Base-by-base conservation (phyloP, 1,139 yeast genomes). In the Blastobotrys petasosporus region DNA sequence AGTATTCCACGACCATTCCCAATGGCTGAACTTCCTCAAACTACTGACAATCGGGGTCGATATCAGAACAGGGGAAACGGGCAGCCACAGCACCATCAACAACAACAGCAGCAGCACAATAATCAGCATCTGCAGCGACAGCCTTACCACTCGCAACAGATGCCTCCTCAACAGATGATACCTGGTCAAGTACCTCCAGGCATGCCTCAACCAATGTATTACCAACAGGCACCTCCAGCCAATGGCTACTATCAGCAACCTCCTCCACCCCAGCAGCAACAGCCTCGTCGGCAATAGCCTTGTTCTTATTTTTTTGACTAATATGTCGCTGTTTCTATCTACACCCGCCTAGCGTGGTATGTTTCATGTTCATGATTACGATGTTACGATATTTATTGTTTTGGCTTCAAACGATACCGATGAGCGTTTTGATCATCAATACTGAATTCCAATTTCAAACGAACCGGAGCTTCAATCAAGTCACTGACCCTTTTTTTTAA, bases 1-100 rank as follows among this genome's bases (percentile, higher is more conserved):
- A 74, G 82, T 30, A 87, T 88, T 51, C 97, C 96, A 57, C 81
- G 80, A 61, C 96, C 96, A 16, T 85, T 85, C 74, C 87, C 86
- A 58, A 77, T 85, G 54, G 85, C 79, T 37, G 79, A 76, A 48
- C 67, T 79, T 51, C 83, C 83, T 44, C 75, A 71, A 57, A 54
- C 62, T n/a, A 48, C 56, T 13, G 48, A 51, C 20, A 53, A 57
- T 40, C 54, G 58, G 16, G 61, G 58, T 41, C 56, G 50, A 41
- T 39, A 32, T 31, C 49, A 36, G 34, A 45, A 47, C 31, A 42
- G 41, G 20, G 49, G 51, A 56, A 54, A 44, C 55, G 48, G 33
- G 39, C 45, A 51, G 39, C 48, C 42, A 12, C 61, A 54, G 37
- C 54, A 51, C 32, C 59, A 43, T 3, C 8, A 49, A 36, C 54